Evolutionary conservation across 495 filamentous ascomycete genomes (phyloP), one percentile per base, ranked within the genome.

Genomic region (Pyrenopolyporus hunteri): DNA sequence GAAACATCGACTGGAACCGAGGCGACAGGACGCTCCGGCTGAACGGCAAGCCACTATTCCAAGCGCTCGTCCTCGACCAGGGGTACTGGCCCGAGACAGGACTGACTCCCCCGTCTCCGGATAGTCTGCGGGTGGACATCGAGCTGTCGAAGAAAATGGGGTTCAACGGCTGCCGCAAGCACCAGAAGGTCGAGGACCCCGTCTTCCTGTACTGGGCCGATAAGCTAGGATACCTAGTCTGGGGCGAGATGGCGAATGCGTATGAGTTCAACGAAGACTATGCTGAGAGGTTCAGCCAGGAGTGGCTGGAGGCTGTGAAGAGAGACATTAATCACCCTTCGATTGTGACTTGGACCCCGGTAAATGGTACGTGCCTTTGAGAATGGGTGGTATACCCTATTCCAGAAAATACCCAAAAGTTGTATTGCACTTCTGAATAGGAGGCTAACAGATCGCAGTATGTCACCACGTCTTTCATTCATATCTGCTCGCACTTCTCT

Each of bases 31-130:
- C 84, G 9, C 71, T 80, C 26, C 77, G 84, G n/a, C 66, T 86
- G 28, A 86, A 86, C 59, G 83, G 80, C 10, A 74, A 83, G 46
- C 83, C 82, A 23, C 72, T 79, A 1, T 86, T 86, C 73, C 77
- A 78, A 62, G 82, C 84, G 47, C 76, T 82, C 2, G 81, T 78
- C 3, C 70, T 87, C 11, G 84, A 87, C 43, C 83, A 87, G 66
- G 84, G 83, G 1, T 86, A 78, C 68, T 87, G 83, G 83, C 83
- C 83, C 0, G 82, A 86, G 59, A 83, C 83, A 0, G 65, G 85
- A 4, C 76, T 85, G 35, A 80, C 79, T 9, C 77, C 85, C 3
- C 84, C 83, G 0, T 81, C 66, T 2, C 70, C 65, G 0, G 79
- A 85, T 32, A 82, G 81, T 6, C 80, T 86, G 74, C 71, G 76